phyloP scores from a whole-genome alignment of 225 moss, liverwort and hornwort genomes.

The Ulota crispa region DNA sequence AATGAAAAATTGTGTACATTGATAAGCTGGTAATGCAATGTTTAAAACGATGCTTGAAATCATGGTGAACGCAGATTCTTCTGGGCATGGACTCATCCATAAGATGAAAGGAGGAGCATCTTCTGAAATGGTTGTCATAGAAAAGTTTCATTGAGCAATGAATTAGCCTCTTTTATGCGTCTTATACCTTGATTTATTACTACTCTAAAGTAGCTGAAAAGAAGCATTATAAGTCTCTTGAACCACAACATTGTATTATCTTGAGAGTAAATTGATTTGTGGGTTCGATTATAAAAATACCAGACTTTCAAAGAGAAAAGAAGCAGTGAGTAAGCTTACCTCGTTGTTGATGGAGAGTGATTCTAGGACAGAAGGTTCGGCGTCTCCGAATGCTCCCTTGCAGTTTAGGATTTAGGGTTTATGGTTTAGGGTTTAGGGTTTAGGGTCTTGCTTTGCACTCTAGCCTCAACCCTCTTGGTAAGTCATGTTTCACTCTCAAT shows the following conservation, averaged over 20 bases:
- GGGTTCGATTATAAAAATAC: not conserved
- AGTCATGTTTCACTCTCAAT: not conserved
- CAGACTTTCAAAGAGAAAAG: not conserved
- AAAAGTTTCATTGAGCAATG: not conserved
- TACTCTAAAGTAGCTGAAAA: not conserved
- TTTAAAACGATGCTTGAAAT: not conserved
- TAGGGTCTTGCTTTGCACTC: no score
- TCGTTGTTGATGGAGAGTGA: conserved; percentile 56
- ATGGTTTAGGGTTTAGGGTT: no score
- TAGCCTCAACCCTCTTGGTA: not conserved
- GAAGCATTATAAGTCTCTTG: not conserved
- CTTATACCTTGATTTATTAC: not conserved
- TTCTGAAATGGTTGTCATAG: not conserved
- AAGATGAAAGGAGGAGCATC: not conserved
- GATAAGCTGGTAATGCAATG: not conserved
- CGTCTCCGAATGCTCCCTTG: conserved; percentile 49
- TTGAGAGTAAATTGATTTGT: not conserved
- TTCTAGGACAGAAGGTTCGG: conserved; percentile 58
- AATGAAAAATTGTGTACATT: not conserved
- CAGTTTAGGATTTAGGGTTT: no score
- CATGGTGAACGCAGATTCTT: not conserved
- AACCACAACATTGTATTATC: not conserved
- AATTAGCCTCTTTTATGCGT: not conserved
- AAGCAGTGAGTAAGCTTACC: conserved; percentile 24
- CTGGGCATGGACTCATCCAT: not conserved